These are phyloP conservation scores for Leccinellum rugosiceps DNA, from an alignment of 768 basidiomycete species.

Conservation along the genomic window DNA sequence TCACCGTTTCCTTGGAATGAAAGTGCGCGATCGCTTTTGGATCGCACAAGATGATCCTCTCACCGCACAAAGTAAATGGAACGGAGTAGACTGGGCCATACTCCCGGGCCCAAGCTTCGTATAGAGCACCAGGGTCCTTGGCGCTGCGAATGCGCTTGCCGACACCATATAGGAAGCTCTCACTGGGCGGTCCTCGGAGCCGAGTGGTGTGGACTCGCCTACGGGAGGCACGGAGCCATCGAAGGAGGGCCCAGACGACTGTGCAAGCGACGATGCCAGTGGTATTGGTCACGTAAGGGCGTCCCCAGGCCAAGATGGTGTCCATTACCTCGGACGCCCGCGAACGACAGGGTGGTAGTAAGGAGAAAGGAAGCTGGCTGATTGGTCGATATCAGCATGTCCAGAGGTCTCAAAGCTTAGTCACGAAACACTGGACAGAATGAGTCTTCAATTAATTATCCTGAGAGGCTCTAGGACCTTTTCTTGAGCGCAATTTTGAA, in stretches of 20 bases:
- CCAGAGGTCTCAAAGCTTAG: too few relatives aligned
- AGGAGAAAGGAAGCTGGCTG: too few relatives aligned
- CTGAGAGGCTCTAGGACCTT: too few relatives aligned
- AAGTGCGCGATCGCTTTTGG: neutral
- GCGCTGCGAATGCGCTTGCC: neutral
- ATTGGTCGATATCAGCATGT: too few relatives aligned
- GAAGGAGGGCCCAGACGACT: neutral
- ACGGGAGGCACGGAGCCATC: neutral
- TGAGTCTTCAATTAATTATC: too few relatives aligned
- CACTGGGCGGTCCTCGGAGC: neutral
- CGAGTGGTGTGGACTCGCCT: neutral
- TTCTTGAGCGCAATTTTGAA: too few relatives aligned
- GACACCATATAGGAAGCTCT: neutral
- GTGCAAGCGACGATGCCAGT: neutral
- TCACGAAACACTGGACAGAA: too few relatives aligned
- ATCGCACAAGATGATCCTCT: neutral
- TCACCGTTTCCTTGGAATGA: neutral
- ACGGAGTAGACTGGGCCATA: neutral
- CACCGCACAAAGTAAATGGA: neutral
- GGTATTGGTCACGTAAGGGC: neutral
- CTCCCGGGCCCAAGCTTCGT: neutral
- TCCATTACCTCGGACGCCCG: too few relatives aligned
- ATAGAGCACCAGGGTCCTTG: neutral
- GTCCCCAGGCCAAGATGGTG: too few relatives aligned
- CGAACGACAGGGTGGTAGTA: too few relatives aligned